A percentile compares a stretch with the other conserved stretches of the same genome.
Conservation (phyloP, 345 rosid species). For the Pseudoturritis turrita region DNA sequence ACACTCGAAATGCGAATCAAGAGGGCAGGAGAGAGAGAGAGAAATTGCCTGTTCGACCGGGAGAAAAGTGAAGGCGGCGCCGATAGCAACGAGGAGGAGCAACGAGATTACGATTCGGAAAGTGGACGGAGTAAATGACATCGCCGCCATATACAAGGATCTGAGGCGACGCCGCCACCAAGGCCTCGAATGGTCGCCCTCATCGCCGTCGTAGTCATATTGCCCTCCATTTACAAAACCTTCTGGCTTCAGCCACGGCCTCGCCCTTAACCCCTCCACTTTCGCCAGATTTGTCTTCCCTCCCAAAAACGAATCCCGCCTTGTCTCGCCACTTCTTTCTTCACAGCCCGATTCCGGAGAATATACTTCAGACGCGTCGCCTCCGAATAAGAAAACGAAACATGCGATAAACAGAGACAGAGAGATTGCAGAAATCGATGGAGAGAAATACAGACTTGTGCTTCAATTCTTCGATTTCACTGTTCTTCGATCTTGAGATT, state of each 20-base stretch:
- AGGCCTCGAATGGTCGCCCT: constrained; percentile 27
- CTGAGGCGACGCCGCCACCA: constrained; percentile 38
- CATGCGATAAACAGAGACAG: too few species aligned
- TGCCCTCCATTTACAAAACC: constrained; percentile 17
- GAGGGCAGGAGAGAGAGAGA: neutral
- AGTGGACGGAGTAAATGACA: constrained; percentile 28
- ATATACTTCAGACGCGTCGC: constrained; percentile 1
- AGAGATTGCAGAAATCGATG: neutral
- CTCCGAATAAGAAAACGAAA: neutral
- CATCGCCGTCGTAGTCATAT: constrained; percentile 17
- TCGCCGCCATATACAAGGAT: constrained; percentile 30
- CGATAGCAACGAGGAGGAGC: constrained; percentile 32
- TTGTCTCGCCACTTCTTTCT: neutral
- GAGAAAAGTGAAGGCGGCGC: constrained; percentile 36
- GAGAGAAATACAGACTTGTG: constrained; percentile 2
- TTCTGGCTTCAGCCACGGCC: constrained; percentile 36
- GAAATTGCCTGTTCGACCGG: constrained; percentile 39
- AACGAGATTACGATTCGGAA: constrained; percentile 36
- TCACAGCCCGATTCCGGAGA: neutral
- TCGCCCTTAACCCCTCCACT: constrained; percentile 37
- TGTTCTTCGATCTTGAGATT: constrained; percentile 29
- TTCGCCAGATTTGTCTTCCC: constrained; percentile 32
- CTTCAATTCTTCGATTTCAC: constrained; percentile 27
- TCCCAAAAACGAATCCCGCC: neutral
- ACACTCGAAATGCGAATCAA: neutral